Conservation (phyloP, 177 flowering plant species). For the Vitis hybrid region DNA sequence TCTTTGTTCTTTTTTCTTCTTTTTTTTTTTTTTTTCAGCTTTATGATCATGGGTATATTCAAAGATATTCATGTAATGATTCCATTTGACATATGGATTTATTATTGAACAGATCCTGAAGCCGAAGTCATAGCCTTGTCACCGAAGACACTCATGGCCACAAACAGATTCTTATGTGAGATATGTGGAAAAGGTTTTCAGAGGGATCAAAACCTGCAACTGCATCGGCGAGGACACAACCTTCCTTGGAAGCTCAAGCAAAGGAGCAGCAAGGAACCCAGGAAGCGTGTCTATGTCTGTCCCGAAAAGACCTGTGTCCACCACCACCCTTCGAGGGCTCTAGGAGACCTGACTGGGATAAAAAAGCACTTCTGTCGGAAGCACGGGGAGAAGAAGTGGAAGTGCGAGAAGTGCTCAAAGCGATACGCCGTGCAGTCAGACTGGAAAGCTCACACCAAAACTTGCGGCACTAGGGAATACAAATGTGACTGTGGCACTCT, state of each 20-base stretch:
- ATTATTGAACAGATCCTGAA: constrained; percentile 68
- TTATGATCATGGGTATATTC: constrained; percentile 24
- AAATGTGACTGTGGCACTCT: constrained; percentile 86
- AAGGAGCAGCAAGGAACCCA: constrained; percentile 61
- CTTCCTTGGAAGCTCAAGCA: constrained; percentile 98
- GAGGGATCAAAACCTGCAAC: constrained; percentile 92
- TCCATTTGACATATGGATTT: not conserved
- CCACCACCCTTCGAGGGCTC: constrained; percentile 83
- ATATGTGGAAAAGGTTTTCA: constrained; percentile 96
- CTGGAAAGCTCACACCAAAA: constrained; percentile 93
- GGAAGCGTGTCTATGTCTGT: constrained; percentile 86
- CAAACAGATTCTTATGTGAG: constrained; percentile 93
- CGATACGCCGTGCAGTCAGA: constrained; percentile 91
- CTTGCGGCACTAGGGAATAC: constrained; percentile 92
- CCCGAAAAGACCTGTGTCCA: constrained; percentile 89
- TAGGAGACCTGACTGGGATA: constrained; percentile 91
- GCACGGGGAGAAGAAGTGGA: constrained; percentile 98
- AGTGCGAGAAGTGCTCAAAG: constrained; percentile 93
- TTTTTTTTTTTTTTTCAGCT: not conserved
- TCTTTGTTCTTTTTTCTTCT: not conserved
- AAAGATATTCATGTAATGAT: constrained; percentile 12
- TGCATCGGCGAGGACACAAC: constrained; percentile 90
- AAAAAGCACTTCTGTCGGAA: constrained; percentile 89
- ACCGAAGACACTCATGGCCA: constrained; percentile 93
- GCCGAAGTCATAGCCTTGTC: constrained; percentile 93